Evolutionary conservation across 2,329 filamentous ascomycete species (phyloP).

Genomic region (Penicillium sp.): DNA sequence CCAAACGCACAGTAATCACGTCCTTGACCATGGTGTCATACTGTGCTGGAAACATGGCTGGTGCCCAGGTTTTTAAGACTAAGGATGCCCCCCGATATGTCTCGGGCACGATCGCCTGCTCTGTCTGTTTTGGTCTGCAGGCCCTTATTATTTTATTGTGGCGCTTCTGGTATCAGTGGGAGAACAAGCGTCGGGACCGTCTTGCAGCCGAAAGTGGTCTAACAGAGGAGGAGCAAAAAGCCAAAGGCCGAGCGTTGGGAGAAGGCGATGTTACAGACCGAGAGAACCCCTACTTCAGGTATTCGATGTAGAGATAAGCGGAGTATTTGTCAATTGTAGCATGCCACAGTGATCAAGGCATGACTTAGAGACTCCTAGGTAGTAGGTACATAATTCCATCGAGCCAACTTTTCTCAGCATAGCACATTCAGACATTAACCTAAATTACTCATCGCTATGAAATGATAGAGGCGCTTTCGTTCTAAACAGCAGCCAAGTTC

Average conservation of each 20-base stretch:
- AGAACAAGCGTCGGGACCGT: constrained; percentile 35
- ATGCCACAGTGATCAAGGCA: too few species aligned
- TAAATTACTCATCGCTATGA: too few species aligned
- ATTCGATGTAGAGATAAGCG: constrained; percentile 5
- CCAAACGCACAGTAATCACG: constrained; percentile 45
- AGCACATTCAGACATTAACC: too few species aligned
- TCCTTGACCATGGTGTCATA: constrained; percentile 46
- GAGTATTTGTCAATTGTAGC: too few species aligned
- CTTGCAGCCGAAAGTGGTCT: constrained; percentile 27
- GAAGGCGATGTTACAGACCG: constrained; percentile 38
- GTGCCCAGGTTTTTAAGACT: constrained; percentile 45
- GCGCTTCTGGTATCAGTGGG: constrained; percentile 38
- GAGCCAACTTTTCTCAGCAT: too few species aligned
- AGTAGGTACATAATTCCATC: too few species aligned
- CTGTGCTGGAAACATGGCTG: constrained; percentile 48
- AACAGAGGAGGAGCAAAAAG: constrained; percentile 31
- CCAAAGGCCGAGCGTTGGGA: constrained; percentile 30
- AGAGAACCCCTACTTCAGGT: constrained; percentile 33
- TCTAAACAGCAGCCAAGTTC: too few species aligned
- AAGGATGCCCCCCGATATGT: constrained; percentile 45
- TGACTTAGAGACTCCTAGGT: too few species aligned
- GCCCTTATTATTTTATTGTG: constrained; percentile 38
- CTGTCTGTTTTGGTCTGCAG: constrained; percentile 37
- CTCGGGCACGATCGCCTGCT: constrained; percentile 37
- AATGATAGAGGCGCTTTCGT: too few species aligned